Conservation (phyloP, 768 basidiomycete species). For the Dictyophora rubrovolvata region DNA sequence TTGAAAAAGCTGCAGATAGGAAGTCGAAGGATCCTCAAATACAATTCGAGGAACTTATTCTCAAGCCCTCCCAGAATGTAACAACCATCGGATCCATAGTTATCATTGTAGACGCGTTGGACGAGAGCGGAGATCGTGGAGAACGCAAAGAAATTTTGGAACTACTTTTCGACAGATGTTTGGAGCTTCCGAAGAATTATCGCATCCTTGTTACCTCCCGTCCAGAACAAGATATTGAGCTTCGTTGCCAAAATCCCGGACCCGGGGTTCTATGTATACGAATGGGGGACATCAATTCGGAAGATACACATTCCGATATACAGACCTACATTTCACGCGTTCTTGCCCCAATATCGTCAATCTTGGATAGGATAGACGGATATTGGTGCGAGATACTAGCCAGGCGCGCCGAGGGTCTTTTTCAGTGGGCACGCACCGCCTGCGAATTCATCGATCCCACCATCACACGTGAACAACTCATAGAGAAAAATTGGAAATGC, state of each 20-base stretch:
- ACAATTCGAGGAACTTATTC: constrained; percentile 14
- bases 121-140: no score
- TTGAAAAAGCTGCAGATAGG: background rate
- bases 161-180: no score
- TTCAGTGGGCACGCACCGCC: no score
- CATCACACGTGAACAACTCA: background rate
- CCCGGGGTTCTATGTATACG: background rate
- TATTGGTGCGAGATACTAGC: no score
- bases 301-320: background rate
- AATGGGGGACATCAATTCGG: background rate
- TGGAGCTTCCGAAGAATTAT: no score
- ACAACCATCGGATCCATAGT: constrained; percentile 12
- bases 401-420: no score
- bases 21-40: background rate
- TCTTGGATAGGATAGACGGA: background rate
- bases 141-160: no score
- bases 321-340: background rate
- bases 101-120: no score
- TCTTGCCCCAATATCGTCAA: background rate
- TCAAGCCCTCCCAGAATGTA: constrained; percentile 1
- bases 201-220: constrained; percentile 22
- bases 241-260: background rate
- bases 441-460: constrained; percentile 15
- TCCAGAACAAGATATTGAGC: constrained; percentile 15
- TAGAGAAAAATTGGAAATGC: constrained; percentile 6